Base-by-base conservation (phyloP, 148 eudicot genomes). In the Fagopyrum tataricum region DNA sequence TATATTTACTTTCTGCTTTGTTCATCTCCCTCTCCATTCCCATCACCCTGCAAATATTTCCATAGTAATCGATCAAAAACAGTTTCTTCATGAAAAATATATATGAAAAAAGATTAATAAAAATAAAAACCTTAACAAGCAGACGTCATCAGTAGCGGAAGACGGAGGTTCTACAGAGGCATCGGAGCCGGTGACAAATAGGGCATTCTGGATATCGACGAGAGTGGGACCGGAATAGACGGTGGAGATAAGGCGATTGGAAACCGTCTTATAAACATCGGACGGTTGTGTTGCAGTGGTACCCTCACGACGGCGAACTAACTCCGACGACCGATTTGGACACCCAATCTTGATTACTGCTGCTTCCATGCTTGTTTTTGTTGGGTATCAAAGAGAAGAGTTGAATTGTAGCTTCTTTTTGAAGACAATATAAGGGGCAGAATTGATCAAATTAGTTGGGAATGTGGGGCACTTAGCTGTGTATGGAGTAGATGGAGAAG, bases 1-100 rank as follows among this genome's bases (percentile, higher is more conserved):
- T 84, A 24, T 87, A 92, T 76, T 86, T 92, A 24, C 83, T 83
- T 37, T 89, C 89, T 17, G 40, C 72, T 80, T 81, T 87, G 59
- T 78, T 77, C 82, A 72, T 46, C 4, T 80, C 86, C 76, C 82
- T 85, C 58, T 84, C 95, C 74, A 79, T 55, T 23, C 75, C 68
- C 8, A 84, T 72, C 51, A 76, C 71, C 74, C 91, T 88, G 75
- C 59, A 75, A 15, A 18, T 4, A 53, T 5, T 5, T 53, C n/a
- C n/a, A n/a, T n/a, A n/a, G n/a, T n/a, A n/a, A n/a, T n/a, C n/a
- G n/a, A n/a, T n/a, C n/a, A n/a, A n/a, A n/a, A n/a, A n/a, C n/a
- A 46, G 13, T 46, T 3, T 5, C 13, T 46, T 46, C 49, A 46
- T 10, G 8, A 46, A 46, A 46, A 46, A 4, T 12, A 44, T 6